Percentiles rank a stretch among this genome's conserved stretches.
Conservation (phyloP, 371 early-diverging fungal genomes). For the Smittium mucronatum region DNA sequence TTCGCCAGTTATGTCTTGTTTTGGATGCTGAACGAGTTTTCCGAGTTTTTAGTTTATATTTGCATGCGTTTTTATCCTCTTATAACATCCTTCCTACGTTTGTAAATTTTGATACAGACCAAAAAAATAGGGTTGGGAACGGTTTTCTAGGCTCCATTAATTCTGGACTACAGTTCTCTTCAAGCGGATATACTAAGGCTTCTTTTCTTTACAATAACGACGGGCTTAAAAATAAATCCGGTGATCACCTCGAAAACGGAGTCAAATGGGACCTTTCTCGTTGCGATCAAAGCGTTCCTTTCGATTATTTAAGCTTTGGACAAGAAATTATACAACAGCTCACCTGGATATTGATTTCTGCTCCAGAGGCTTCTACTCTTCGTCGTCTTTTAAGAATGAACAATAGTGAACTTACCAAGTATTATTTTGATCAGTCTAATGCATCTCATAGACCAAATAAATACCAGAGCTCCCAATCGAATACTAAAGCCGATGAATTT, state of each 20-base stretch:
- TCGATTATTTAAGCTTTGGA: conserved; percentile 48
- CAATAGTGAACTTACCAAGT: background rate
- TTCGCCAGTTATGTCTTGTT: conserved; percentile 74
- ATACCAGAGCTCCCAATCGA: background rate
- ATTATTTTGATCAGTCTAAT: background rate
- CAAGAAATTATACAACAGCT: conserved; percentile 85
- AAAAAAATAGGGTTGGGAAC: background rate
- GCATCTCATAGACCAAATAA: background rate
- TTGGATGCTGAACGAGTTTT: conserved; percentile 77
- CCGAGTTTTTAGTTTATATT: conserved; percentile 48
- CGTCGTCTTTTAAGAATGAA: background rate
- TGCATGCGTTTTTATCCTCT: background rate
- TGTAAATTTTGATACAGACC: background rate
- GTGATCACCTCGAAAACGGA: background rate
- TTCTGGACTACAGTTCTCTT: background rate
- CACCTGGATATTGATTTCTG: conserved; percentile 79
- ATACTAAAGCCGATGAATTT: too few relatives aligned
- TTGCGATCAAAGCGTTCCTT: background rate
- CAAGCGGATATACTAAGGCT: background rate
- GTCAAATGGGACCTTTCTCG: too few relatives aligned
- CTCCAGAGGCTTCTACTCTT: conserved; percentile 50
- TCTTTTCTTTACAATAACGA: background rate
- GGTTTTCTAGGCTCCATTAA: background rate
- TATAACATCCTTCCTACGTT: background rate
- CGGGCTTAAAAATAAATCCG: background rate